Conservation (phyloP, 371 early-diverging fungal species). For the Mucor saturninus region DNA sequence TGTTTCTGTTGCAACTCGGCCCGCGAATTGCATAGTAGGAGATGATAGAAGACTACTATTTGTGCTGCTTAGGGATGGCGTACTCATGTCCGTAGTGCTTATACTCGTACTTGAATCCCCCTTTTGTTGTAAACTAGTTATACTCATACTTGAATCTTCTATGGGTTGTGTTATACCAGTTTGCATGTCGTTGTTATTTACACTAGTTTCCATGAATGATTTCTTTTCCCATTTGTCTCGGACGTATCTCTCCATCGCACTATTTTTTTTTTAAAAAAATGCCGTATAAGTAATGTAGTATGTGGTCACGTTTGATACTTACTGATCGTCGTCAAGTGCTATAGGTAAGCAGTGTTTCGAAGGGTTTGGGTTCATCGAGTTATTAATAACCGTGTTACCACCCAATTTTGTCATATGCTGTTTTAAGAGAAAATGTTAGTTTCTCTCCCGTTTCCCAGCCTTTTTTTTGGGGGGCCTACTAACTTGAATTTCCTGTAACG, state of each 20-base stretch:
- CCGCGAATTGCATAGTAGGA: constrained; percentile 2
- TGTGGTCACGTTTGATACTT: constrained; percentile 8
- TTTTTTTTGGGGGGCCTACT: constrained; percentile 2
- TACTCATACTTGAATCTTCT: neutral
- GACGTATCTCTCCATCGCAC: constrained; percentile 86
- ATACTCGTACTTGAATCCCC: neutral
- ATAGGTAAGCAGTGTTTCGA: constrained; percentile 67
- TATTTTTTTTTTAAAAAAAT: constrained; percentile 16
- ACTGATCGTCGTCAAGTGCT: constrained; percentile 66
- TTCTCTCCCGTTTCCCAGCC: constrained; percentile 17
- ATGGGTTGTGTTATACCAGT: neutral
- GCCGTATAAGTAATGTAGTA: neutral
- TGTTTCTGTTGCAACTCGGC: neutral
- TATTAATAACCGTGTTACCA: constrained; percentile 87
- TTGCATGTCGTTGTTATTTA: neutral
- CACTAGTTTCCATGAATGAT: constrained; percentile 34
- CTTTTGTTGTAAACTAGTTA: neutral
- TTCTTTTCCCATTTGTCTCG: constrained; percentile 92
- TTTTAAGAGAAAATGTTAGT: neutral
- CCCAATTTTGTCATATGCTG: constrained; percentile 52
- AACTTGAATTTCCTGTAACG: constrained; percentile 88
- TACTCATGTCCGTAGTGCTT: neutral
- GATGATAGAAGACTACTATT: neutral
- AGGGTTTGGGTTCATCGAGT: constrained; percentile 66
- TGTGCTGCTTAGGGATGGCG: neutral